Conservation (phyloP, 1,139 yeast genomes). For the Yamadazyma dushanensis region DNA sequence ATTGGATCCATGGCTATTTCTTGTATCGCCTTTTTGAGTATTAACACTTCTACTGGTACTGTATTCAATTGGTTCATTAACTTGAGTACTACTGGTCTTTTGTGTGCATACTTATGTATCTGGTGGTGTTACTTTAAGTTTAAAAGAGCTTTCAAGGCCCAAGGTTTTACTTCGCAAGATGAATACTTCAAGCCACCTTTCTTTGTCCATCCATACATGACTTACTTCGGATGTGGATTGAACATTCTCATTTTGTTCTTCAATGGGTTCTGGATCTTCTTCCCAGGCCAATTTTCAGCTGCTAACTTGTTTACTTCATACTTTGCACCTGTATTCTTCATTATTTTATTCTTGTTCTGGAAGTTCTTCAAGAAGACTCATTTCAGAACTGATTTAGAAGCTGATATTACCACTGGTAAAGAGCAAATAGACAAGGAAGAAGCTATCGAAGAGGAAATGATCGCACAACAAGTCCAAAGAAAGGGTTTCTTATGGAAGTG, state of each 20-base stretch:
- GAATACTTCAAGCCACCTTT: slow-evolving; percentile 26
- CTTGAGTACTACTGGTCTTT: slow-evolving; percentile 51
- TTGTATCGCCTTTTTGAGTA: slow-evolving; percentile 32
- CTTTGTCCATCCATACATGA: slow-evolving; percentile 32
- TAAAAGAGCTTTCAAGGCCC: slow-evolving; percentile 33
- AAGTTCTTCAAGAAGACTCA: slow-evolving; percentile 35
- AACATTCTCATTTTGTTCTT: slow-evolving; percentile 30
- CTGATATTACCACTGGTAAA: slow-evolving; percentile 39
- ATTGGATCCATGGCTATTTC: slow-evolving; percentile 21
- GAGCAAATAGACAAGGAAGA: slow-evolving; percentile 37
- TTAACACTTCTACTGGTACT: slow-evolving; percentile 24
- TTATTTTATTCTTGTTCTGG: slow-evolving; percentile 32
- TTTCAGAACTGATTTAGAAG: slow-evolving; percentile 30
- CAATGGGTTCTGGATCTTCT: slow-evolving; percentile 45
- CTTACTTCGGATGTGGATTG: slow-evolving; percentile 32
- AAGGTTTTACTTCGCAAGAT: slow-evolving; percentile 25
- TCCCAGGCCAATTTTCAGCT: slow-evolving; percentile 38
- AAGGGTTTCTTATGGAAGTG: slow-evolving; percentile 21
- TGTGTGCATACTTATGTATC: slow-evolving; percentile 52
- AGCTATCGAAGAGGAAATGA: slow-evolving; percentile 22
- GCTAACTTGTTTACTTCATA: slow-evolving; percentile 40
- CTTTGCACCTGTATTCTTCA: slow-evolving; percentile 39
- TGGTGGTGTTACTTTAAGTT: slow-evolving; percentile 48
- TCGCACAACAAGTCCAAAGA: slow-evolving; percentile 20
- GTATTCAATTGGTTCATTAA: slow-evolving; percentile 42